Conservation (phyloP, 495 filamentous ascomycete genomes). For the Neurospora sp. region DNA sequence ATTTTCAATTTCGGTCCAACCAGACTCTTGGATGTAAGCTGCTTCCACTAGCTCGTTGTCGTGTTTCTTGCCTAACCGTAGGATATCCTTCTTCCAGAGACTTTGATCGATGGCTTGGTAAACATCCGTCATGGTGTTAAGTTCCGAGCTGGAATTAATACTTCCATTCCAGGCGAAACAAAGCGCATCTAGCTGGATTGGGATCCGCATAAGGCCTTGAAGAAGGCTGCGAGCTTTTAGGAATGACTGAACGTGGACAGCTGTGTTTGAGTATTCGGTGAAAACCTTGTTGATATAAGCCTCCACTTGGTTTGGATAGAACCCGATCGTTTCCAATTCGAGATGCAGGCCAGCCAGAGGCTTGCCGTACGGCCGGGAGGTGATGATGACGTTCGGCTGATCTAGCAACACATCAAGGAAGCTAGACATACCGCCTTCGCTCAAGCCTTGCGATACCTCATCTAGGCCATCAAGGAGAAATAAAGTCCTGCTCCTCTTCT, state of each 20-base stretch:
- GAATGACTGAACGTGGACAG: conserved; percentile 23
- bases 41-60: conserved; percentile 1
- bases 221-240: conserved; percentile 25
- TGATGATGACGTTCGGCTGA: conserved; percentile 27
- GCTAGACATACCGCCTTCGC: conserved; percentile 7
- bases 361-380: conserved; percentile 24
- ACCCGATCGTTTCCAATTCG: conserved; percentile 27
- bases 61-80: conserved; percentile 24
- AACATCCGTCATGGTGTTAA: conserved; percentile 32
- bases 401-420: conserved; percentile 26
- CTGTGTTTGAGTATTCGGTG: conserved; percentile 9
- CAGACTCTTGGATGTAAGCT: background rate
- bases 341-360: conserved; percentile 9
- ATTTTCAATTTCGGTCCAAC: conserved; percentile 6
- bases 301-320: conserved; percentile 25
- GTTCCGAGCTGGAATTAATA: conserved; percentile 2
- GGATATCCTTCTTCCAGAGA: conserved; percentile 34
- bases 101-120: conserved; percentile 30
- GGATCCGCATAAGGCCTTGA: conserved; percentile 32
- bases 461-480: conserved; percentile 35
- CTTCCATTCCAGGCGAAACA: conserved; percentile 30
- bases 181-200: conserved; percentile 38
- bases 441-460: conserved; percentile 25
- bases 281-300: conserved; percentile 17
- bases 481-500: conserved; percentile 15